Conservation (phyloP, 2,329 filamentous ascomycete genomes). For the Hymenoscyphus linearis region DNA sequence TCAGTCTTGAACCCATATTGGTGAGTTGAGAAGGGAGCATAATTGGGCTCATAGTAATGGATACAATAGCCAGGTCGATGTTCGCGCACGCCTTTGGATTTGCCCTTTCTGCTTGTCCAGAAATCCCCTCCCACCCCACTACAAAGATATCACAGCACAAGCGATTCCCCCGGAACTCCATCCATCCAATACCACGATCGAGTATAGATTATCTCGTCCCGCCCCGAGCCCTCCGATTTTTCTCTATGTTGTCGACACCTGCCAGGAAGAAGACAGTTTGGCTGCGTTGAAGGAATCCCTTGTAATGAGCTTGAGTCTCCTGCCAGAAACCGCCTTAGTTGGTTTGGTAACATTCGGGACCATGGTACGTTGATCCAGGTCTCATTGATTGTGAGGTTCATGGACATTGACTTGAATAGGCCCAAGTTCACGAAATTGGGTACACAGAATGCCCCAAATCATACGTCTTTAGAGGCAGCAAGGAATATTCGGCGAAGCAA, state of each 20-base stretch:
- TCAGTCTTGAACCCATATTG: conserved; percentile 96
- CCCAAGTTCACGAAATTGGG: conserved; percentile 95
- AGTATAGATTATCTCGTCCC: conserved; percentile 75
- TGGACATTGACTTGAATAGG: conserved; percentile 40
- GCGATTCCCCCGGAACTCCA: conserved; percentile 80
- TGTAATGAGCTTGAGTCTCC: conserved; percentile 76
- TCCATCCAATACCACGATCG: conserved; percentile 79
- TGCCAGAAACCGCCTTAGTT: conserved; percentile 76
- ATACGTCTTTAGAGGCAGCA: conserved; percentile 95
- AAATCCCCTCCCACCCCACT: conserved; percentile 77
- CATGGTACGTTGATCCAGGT: conserved; percentile 60
- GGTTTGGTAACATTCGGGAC: conserved; percentile 86
- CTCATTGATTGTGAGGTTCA: neutral
- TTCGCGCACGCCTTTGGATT: conserved; percentile 79
- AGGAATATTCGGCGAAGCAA: conserved; percentile 96
- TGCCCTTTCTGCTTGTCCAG: conserved; percentile 83
- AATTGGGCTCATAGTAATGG: conserved; percentile 20
- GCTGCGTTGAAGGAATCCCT: conserved; percentile 79
- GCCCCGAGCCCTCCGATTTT: conserved; percentile 86
- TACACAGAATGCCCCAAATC: conserved; percentile 98
- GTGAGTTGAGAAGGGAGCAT: conserved; percentile 43
- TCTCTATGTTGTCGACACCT: conserved; percentile 81
- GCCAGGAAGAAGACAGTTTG: conserved; percentile 82
- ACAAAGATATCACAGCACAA: conserved; percentile 83
- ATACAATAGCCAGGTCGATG: conserved; percentile 66